A percentile compares a stretch with the other conserved stretches of the same genome.
Evolutionary conservation across 306 rosid species (phyloP).

Genomic region (Benincasa hispida): DNA sequence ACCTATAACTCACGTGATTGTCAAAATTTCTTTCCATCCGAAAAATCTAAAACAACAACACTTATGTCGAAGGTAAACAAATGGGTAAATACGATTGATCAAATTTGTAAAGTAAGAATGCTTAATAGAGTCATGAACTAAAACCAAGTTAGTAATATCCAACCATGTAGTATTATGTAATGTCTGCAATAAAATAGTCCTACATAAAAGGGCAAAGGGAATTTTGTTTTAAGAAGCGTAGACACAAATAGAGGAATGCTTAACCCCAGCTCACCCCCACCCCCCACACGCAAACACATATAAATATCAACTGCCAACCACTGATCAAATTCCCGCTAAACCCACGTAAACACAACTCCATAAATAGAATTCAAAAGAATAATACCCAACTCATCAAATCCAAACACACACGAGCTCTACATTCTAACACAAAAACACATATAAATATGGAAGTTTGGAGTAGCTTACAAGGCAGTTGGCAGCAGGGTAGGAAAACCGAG

Average conservation of each 20-base stretch:
- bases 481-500: conserved; percentile 87
- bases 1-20: neutral
- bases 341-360: too few species aligned
- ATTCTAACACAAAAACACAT: neutral
- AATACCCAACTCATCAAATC: neutral
- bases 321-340: too few species aligned
- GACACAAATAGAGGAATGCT: conserved; percentile 4
- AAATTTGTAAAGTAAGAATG: neutral
- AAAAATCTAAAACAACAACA: neutral
- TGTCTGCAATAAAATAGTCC: conserved; percentile 69
- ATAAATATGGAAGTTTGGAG: neutral
- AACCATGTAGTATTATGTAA: conserved; percentile 69
- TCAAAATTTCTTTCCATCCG: neutral
- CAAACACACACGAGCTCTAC: neutral
- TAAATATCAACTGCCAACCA: too few species aligned
- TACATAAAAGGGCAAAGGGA: conserved; percentile 22
- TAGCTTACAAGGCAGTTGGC: conserved; percentile 64
- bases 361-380: neutral
- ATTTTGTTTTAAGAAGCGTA: neutral
- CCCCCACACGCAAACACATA: too few species aligned
- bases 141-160: neutral
- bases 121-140: neutral
- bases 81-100: neutral
- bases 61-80: neutral
- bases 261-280: neutral